Percentiles rank a stretch among this genome's conserved stretches.
phyloP scores from a whole-genome alignment of 768 basidiomycete genomes.

The Gymnopilus junonius region DNA sequence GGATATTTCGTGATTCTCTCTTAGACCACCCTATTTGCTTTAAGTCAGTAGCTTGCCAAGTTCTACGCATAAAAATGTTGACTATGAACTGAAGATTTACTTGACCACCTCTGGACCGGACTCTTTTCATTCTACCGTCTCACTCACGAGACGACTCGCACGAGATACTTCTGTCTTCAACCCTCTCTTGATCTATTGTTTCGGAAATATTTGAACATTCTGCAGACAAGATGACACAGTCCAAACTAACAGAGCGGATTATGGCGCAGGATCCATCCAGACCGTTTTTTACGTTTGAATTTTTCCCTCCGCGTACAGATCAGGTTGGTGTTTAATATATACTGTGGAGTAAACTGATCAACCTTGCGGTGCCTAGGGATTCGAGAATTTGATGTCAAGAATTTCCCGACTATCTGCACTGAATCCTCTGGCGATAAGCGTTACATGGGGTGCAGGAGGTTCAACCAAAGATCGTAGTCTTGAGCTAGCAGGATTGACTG shows the following conservation, averaged over 20 bases:
- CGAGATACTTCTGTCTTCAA: neutral
- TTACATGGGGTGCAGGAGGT: constrained; percentile 99
- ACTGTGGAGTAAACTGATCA: neutral
- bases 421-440: constrained; percentile 81
- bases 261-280: constrained; percentile 38
- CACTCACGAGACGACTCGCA: no score
- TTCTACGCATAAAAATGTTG: neutral
- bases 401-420: constrained; percentile 82
- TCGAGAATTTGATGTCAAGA: constrained; percentile 88
- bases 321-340: constrained; percentile 50
- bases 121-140: neutral
- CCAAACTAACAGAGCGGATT: constrained; percentile 82
- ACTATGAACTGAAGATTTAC: neutral
- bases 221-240: constrained; percentile 24
- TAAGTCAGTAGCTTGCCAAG: neutral
- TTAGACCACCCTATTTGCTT: neutral
- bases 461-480: constrained; percentile 86
- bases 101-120: neutral
- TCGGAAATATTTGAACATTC: neutral
- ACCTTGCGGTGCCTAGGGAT: constrained; percentile 56
- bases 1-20: no score
- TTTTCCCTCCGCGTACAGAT: constrained; percentile 95
- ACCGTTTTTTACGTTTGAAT: constrained; percentile 95
- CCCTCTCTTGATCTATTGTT: neutral
- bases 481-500: constrained; percentile 81